Evolutionary conservation across 75 land plant species (phyloP), one percentile per base, ranked within the genome.

Genomic region (Gnetum montanum): DNA sequence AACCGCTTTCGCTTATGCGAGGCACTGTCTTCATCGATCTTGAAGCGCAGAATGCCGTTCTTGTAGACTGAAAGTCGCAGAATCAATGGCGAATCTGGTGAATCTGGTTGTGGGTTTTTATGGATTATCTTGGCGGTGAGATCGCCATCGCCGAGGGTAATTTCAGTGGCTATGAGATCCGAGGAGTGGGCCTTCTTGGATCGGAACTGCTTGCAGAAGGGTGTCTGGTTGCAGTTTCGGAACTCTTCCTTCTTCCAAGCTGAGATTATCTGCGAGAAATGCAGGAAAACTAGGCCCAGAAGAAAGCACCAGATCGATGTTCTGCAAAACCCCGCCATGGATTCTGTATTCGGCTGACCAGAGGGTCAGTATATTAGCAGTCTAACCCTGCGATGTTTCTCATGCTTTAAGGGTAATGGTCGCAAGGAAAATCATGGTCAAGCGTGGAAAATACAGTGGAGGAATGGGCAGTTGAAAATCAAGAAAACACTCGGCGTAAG

Each of bases 221-320:
- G 84, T 36, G 99, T 90, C 47, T 95, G 92, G 43, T 83, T 64
- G 70, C 99, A 95, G 68, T 59, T 80, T 15, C 85, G 70, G 65
- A 95, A 95, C 75, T 95, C 99, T 6, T 90, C 99, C 34, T 76
- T 78, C 63, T 92, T 92, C 84, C 89, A 95, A 12, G n/a, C n/a
- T n/a, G n/a, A n/a, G n/a, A n/a, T n/a, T n/a, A n/a, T n/a, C n/a
- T n/a, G n/a, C n/a, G n/a, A n/a, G n/a, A n/a, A n/a, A n/a, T n/a
- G n/a, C n/a, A n/a, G n/a, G n/a, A n/a, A n/a, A n/a, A n/a, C n/a
- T n/a, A n/a, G n/a, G n/a, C n/a, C n/a, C n/a, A n/a, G n/a, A n/a
- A n/a, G n/a, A n/a, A n/a, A n/a, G n/a, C n/a, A n/a, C n/a, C n/a
- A n/a, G n/a, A n/a, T n/a, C n/a, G n/a, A n/a, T n/a, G n/a, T n/a